Conservation (phyloP, 2,329 filamentous ascomycete species). For the Balansia obtecta region DNA sequence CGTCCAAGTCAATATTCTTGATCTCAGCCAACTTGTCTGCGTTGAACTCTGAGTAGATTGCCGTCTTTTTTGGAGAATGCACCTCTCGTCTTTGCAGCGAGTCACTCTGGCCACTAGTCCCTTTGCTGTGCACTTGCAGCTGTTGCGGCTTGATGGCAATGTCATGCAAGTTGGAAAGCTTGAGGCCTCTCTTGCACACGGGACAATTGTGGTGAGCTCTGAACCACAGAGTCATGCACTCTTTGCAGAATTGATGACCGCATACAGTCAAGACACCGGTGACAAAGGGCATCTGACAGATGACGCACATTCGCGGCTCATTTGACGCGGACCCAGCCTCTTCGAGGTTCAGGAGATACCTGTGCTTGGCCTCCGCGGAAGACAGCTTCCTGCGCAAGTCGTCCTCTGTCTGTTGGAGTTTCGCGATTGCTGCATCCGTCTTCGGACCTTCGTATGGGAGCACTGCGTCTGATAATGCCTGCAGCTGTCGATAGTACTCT, state of each 20-base stretch:
- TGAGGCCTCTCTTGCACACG: slow-evolving; percentile 63
- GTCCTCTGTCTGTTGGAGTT: slow-evolving; percentile 21
- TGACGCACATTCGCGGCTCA: slow-evolving; percentile 64
- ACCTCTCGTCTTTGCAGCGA: slow-evolving; percentile 9
- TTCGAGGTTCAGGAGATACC: slow-evolving; percentile 51
- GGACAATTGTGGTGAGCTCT: slow-evolving; percentile 64
- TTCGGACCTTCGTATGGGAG: slow-evolving; percentile 55
- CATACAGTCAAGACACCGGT: slow-evolving; percentile 76
- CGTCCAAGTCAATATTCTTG: slow-evolving; percentile 63
- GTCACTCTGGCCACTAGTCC: slow-evolving; percentile 4
- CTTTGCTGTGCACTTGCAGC: slow-evolving; percentile 46
- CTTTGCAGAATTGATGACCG: slow-evolving; percentile 85
- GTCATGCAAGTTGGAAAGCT: slow-evolving; percentile 59
- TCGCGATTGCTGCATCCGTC: slow-evolving; percentile 34
- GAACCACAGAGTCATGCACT: slow-evolving; percentile 75
- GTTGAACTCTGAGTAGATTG: slow-evolving; percentile 70
- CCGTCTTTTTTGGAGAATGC: slow-evolving; percentile 19
- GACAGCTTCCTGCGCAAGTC: slow-evolving; percentile 45
- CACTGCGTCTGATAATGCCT: slow-evolving; percentile 82
- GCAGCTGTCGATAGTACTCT: slow-evolving; percentile 83
- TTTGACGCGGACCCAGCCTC: slow-evolving; percentile 48
- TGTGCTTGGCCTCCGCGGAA: slow-evolving; percentile 55
- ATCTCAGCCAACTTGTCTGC: slow-evolving; percentile 64
- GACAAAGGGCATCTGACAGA: slow-evolving; percentile 68
- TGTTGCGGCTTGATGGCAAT: slow-evolving; percentile 73